Base-by-base conservation (phyloP, 257 asterid genomes). In the Penstemon newberryi region DNA sequence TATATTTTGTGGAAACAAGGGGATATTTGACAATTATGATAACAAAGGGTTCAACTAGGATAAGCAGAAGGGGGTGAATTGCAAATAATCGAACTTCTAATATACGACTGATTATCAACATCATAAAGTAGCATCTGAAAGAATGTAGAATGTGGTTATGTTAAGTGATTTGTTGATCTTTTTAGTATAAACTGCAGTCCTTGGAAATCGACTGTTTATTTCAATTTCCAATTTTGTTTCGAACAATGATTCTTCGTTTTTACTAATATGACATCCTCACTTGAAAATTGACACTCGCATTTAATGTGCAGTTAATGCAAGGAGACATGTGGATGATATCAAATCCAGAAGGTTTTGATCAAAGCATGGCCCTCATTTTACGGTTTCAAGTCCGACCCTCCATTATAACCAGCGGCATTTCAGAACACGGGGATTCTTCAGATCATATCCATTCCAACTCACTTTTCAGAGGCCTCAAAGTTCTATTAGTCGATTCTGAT, bases 401-500 rank as follows among this genome's bases (percentile, higher is more conserved):
- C 55, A 25, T 75, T 57, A 67, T 63, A 11, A 25, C 73, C 1
- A 77, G 87, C 75, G 78, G 87, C 75, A 46, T 77, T 33, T 69
- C 93, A 18, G 96, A 85, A 53, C 84, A 67, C 6, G 86, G 82
- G 25, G 95, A 75, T 55, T 73, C 87, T 19, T 84, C 96, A 1
- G 82, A 83, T 25, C 84, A 37, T 50, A 47, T 71, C 0, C 77
- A 76, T 51, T 82, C 96, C 0, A 78, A 78, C 77, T 81, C 96
- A 33, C 78, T 74, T 71, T 79, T 91, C 73, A 74, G 74, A 47
- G 96, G 96, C 70, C 74, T 87, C 54, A 83, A 80, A 69, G 87
- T 94, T 60, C 91, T 91, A n/a, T 46, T 94, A 63, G 99, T 86
- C 2, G 98, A 94, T 65, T 78, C 82, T 3, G 96, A 94, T 60